Conservation (phyloP, 2,329 filamentous ascomycete species). For the Colletotrichum tropicale region DNA sequence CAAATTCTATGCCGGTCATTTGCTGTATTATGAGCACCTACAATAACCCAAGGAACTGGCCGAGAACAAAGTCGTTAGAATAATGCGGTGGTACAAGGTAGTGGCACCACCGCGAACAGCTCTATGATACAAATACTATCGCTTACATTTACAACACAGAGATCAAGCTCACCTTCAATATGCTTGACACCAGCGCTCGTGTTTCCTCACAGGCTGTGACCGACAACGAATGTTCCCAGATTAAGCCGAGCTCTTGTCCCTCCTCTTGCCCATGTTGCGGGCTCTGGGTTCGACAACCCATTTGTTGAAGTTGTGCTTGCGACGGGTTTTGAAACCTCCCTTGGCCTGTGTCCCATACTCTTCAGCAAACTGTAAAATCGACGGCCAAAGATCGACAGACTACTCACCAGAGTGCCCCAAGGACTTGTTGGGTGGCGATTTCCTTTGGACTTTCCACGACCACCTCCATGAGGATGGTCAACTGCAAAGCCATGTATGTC, state of each 20-base stretch:
- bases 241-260: slow-evolving; percentile 54
- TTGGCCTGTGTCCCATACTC: slow-evolving; percentile 59
- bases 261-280: slow-evolving; percentile 91
- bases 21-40: background rate
- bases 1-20: background rate
- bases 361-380: slow-evolving; percentile 29
- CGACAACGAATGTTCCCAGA: background rate
- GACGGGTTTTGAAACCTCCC: slow-evolving; percentile 89
- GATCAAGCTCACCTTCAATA: background rate
- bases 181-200: background rate
- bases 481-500: slow-evolving; percentile 45
- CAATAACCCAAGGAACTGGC: background rate
- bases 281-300: slow-evolving; percentile 84
- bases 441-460: slow-evolving; percentile 99
- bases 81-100: background rate
- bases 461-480: slow-evolving; percentile 98
- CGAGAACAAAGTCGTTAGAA: background rate
- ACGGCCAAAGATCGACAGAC: background rate
- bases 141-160: slow-evolving; percentile 11
- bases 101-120: background rate
- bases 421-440: slow-evolving; percentile 94
- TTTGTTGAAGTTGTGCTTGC: slow-evolving; percentile 88
- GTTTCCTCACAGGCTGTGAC: background rate
- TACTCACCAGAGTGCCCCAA: slow-evolving; percentile 91
- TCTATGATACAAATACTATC: slow-evolving; percentile 19